Conservation (phyloP, 495 filamentous ascomycete genomes). For the Poronia punctata region DNA sequence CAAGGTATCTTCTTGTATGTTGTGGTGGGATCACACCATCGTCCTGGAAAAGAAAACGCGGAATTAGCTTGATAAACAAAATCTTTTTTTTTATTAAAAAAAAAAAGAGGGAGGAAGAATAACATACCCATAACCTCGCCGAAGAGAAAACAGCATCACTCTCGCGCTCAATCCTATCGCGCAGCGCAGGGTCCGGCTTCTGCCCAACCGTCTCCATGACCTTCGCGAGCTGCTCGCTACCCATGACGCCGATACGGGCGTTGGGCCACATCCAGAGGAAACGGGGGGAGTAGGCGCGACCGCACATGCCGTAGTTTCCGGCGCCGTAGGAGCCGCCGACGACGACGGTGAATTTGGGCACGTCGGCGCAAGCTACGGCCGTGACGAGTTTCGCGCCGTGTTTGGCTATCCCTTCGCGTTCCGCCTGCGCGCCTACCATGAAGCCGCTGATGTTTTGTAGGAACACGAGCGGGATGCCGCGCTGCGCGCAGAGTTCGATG, state of each 20-base stretch:
- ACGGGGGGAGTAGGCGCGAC: constrained; percentile 84
- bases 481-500: constrained; percentile 92
- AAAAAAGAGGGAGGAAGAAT: not conserved
- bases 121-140: constrained; percentile 74
- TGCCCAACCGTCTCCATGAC: constrained; percentile 96
- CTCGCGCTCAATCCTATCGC: constrained; percentile 80
- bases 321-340: constrained; percentile 84
- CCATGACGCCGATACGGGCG: constrained; percentile 93
- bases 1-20: constrained; percentile 78
- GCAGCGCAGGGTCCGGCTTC: constrained; percentile 71
- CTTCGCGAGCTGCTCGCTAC: constrained; percentile 79
- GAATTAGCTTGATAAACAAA: constrained; percentile 19
- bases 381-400: constrained; percentile 97
- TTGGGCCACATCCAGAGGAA: constrained; percentile 98
- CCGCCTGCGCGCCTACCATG: constrained; percentile 93
- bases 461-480: constrained; percentile 84
- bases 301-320: constrained; percentile 68
- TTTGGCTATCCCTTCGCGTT: constrained; percentile 93
- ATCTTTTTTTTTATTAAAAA: not conserved
- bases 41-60: constrained; percentile 39
- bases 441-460: constrained; percentile 96
- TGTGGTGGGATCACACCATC: constrained; percentile 89
- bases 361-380: constrained; percentile 88
- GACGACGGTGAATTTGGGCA: constrained; percentile 95
- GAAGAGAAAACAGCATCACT: constrained; percentile 82